Evolutionary conservation across 2,329 filamentous ascomycete genomes (phyloP).

Genomic region (Aspergillus brunneoviolaceus): DNA sequence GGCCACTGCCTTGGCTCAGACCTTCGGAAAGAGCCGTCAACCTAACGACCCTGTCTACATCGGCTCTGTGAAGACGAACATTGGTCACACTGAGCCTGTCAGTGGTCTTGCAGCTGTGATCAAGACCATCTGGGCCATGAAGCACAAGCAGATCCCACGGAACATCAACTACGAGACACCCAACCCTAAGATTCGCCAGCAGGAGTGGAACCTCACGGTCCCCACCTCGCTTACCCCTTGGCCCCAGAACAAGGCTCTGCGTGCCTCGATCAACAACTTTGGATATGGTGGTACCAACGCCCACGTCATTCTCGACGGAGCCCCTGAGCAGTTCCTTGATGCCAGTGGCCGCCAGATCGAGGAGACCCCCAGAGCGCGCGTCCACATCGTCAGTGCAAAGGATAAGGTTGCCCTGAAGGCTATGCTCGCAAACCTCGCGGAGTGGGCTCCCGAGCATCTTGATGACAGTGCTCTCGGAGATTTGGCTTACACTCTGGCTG

Average conservation of each 20-base stretch:
- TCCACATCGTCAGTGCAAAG: too few species aligned
- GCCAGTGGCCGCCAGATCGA: too few species aligned
- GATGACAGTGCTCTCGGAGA: neutral
- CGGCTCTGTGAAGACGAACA: constrained; percentile 12
- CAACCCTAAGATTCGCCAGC: constrained; percentile 1
- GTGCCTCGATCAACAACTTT: constrained; percentile 9
- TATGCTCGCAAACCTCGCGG: too few species aligned
- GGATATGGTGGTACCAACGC: constrained; percentile 16
- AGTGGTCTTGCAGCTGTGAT: constrained; percentile 44
- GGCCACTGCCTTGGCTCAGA: constrained; percentile 11
- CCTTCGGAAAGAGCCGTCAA: constrained; percentile 9
- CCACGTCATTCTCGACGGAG: constrained; percentile 8
- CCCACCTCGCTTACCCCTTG: constrained; percentile 1
- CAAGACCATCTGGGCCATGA: constrained; percentile 44
- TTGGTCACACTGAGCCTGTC: constrained; percentile 31
- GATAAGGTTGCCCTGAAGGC: too few species aligned
- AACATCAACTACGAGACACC: constrained; percentile 31
- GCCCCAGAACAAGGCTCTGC: neutral
- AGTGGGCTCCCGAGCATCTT: neutral
- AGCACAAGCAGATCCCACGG: constrained; percentile 45
- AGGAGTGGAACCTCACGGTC: constrained; percentile 6
- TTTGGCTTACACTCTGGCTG: constrained; percentile 7
- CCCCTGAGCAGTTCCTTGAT: neutral
- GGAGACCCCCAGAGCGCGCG: too few species aligned
- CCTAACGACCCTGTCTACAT: constrained; percentile 7